A percentile compares a stretch with the other conserved stretches of the same genome.
These are phyloP conservation scores for Xanthoconium stramineum DNA, from an alignment of 768 basidiomycete genomes.

Conservation along the genomic window DNA sequence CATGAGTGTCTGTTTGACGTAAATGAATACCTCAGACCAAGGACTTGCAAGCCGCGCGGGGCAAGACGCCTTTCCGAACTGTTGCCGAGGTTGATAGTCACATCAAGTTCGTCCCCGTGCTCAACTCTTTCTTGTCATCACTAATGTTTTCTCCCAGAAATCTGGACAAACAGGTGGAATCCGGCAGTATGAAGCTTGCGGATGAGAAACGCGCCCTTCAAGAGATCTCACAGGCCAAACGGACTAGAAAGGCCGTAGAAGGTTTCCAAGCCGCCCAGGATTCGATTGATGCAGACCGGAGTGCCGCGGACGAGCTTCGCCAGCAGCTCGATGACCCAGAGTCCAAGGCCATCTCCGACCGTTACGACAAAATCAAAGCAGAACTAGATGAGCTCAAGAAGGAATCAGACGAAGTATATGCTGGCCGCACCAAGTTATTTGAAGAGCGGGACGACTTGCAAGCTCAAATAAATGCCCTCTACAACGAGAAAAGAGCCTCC, in stretches of 20 bases:
- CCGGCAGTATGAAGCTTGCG: conserved; percentile 85
- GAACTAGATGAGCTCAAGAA: conserved; percentile 87
- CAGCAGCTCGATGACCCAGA: conserved; percentile 90
- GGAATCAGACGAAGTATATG: conserved; percentile 81
- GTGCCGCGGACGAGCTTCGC: conserved; percentile 70
- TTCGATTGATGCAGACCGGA: conserved; percentile 75
- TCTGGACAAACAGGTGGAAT: conserved; percentile 88
- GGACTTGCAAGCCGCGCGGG: conserved; percentile 77
- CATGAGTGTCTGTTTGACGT: background rate
- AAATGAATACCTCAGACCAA: conserved; percentile 49
- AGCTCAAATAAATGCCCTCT: conserved; percentile 65
- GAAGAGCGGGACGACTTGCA: conserved; percentile 81
- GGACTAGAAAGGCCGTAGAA: conserved; percentile 74
- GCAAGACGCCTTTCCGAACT: conserved; percentile 76
- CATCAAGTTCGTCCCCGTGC: conserved; percentile 58
- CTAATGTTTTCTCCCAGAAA: conserved; percentile 43
- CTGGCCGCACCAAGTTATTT: conserved; percentile 75
- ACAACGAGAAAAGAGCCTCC: conserved; percentile 73
- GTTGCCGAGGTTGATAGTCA: conserved; percentile 84
- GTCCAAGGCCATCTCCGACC: conserved; percentile 72
- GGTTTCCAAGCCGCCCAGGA: conserved; percentile 76
- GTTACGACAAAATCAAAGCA: conserved; percentile 75
- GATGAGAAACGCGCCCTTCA: conserved; percentile 95
- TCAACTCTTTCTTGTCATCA: background rate
- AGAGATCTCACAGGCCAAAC: conserved; percentile 76